Evolutionary conservation across 441 rosid species (phyloP).

Genomic region (Codiaeum variegatum): DNA sequence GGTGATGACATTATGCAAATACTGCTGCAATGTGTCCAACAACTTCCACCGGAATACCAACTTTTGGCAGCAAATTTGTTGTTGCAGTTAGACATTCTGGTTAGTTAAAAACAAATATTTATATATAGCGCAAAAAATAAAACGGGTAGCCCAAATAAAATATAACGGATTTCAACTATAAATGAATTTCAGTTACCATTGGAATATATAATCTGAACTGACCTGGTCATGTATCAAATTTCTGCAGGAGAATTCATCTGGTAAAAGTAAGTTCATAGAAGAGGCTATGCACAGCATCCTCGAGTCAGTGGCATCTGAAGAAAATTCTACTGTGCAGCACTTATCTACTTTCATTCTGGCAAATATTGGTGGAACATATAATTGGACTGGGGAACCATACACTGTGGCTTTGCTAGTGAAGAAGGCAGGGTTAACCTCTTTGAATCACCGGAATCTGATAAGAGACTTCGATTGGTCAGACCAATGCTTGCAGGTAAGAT

Average conservation of each 20-base stretch:
- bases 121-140: too few species aligned
- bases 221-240: slow-evolving; percentile 2
- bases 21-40: slow-evolving; percentile 41
- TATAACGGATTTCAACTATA: too few species aligned
- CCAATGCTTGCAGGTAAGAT: slow-evolving; percentile 59
- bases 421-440: slow-evolving; percentile 70
- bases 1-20: slow-evolving; percentile 38
- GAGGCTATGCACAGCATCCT: slow-evolving; percentile 57
- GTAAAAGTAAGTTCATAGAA: slow-evolving; percentile 42
- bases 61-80: slow-evolving; percentile 73
- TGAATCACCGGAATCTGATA: slow-evolving; percentile 65
- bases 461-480: slow-evolving; percentile 77
- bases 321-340: slow-evolving; percentile 41
- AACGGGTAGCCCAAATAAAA: too few species aligned
- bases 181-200: neutral
- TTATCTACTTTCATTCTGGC: slow-evolving; percentile 64
- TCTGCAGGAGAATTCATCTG: slow-evolving; percentile 56
- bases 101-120: too few species aligned
- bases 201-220: neutral
- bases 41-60: slow-evolving; percentile 50
- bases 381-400: slow-evolving; percentile 85
- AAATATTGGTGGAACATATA: slow-evolving; percentile 84
- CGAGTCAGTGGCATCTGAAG: slow-evolving; percentile 44
- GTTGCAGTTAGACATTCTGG: slow-evolving; percentile 69
- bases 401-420: slow-evolving; percentile 81